Evolutionary conservation across 495 filamentous ascomycete genomes (phyloP).

Genomic region (Podospora sp.): DNA sequence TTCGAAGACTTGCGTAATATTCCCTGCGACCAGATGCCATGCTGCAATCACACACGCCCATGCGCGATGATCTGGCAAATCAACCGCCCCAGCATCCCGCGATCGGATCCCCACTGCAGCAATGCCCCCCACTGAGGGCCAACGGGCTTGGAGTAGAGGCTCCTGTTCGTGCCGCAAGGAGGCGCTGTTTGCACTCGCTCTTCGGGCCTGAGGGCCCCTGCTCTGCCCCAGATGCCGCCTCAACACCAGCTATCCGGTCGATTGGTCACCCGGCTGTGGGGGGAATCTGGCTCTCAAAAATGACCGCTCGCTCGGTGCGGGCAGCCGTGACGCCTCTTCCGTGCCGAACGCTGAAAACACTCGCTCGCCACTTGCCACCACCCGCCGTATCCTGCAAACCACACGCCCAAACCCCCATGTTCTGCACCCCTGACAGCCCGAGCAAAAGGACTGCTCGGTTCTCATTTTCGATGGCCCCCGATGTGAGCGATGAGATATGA

Average conservation of each 20-base stretch:
- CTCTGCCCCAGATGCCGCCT: background rate
- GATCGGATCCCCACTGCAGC: conserved; percentile 21
- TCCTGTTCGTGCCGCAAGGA: conserved; percentile 12
- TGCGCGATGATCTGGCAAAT: conserved; percentile 20
- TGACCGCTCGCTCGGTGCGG: conserved; percentile 18
- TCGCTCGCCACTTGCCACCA: conserved; percentile 11
- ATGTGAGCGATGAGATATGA: conserved; percentile 4
- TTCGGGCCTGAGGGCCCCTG: background rate
- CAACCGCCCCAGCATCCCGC: background rate
- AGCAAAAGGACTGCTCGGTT: background rate
- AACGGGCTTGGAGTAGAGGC: background rate
- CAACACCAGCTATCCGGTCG: conserved; percentile 1
- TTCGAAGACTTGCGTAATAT: background rate
- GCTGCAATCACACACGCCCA: conserved; percentile 2
- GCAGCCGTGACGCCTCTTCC: conserved; percentile 20
- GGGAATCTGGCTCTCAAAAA: conserved; percentile 12
- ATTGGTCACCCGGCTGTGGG: conserved; percentile 25
- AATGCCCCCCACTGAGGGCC: too few species aligned
- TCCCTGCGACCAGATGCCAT: conserved; percentile 2
- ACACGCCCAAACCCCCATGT: background rate
- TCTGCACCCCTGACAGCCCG: background rate
- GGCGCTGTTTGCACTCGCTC: conserved; percentile 24
- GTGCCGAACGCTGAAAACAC: background rate
- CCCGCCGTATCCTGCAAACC: background rate
- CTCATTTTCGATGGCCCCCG: background rate